Evolutionary conservation across 768 basidiomycete species (phyloP), one percentile per base, ranked within the genome.

Genomic region (Collybia nuda): DNA sequence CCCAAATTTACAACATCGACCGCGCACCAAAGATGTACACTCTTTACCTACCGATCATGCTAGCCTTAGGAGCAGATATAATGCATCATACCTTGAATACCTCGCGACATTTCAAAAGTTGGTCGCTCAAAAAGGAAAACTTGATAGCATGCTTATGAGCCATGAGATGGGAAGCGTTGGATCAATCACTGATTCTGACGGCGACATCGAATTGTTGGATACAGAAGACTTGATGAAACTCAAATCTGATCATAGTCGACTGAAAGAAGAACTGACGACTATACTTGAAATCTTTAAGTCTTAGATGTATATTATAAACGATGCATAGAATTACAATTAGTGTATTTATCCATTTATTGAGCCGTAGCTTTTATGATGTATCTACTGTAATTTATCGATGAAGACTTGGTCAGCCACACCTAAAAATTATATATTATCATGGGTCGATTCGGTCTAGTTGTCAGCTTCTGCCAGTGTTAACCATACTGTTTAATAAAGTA

Each of bases 61-160:
- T 2, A 68, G 67, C 21, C 73, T 88, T 19, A 80, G 84, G 12
- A 65, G 67, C 22, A 70, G 74, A 42, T 89, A 88, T 52, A 72
- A 73, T 32, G 57, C 66, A 12, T 72, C 73, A 21, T 89, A 85
- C 54, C 43, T 66, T 8, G 71, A 77, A 32, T 87, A 88, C 55
- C 53, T 84, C 39, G 58, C 60, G 1, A 65, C 72, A 14, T 80
- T 78, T 54, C 65, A 73, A 26, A 68, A 75, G 59, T 62, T 85
- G 41, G 61, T 75, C 19, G 68, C 68, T 6, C 78, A 85, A 62
- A 79, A 78, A 57, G 62, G 66, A 42, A 79, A 76, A 58, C 70
- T 84, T 24, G 76, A 82, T 62, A 72, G 68, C n/a, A 61, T 84
- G 43, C 60, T 88, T 36, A 73, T 70, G 18, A 72, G 66, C 35